Evolutionary conservation across 2,329 filamentous ascomycete genomes (phyloP).

Genomic region (Gaeumannomyces sp.): DNA sequence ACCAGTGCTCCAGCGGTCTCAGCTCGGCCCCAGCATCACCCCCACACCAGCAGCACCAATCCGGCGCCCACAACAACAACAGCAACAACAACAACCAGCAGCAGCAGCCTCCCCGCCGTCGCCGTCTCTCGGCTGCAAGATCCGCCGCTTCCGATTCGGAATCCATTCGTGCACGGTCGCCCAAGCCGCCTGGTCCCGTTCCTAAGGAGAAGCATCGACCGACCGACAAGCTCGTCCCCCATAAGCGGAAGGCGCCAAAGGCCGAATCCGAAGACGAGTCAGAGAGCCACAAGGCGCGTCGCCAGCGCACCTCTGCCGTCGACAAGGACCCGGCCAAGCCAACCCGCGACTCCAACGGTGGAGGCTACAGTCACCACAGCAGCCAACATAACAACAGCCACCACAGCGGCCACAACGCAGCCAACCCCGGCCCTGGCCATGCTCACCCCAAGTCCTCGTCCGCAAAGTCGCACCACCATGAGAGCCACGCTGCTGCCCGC

Average conservation of each 20-base stretch:
- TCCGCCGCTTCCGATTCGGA: slow-evolving; percentile 52
- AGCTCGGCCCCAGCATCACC: slow-evolving; percentile 55
- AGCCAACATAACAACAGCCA: slow-evolving; percentile 15
- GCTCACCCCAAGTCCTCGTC: slow-evolving; percentile 26
- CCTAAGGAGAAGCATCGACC: slow-evolving; percentile 38
- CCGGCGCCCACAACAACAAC: slow-evolving; percentile 19
- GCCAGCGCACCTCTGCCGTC: slow-evolving; percentile 43
- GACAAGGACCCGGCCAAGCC: slow-evolving; percentile 24
- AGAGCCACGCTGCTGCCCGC: slow-evolving; percentile 24
- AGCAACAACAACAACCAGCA: neutral
- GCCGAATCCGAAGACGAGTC: slow-evolving; percentile 53
- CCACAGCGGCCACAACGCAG: neutral
- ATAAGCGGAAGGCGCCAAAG: slow-evolving; percentile 49
- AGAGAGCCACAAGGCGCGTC: slow-evolving; percentile 47
- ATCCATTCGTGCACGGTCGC: slow-evolving; percentile 35
- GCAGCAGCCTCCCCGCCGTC: slow-evolving; percentile 24
- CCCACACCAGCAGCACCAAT: slow-evolving; percentile 31
- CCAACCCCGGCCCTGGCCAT: slow-evolving; percentile 3
- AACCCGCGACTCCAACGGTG: slow-evolving; percentile 26
- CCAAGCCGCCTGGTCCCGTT: slow-evolving; percentile 30
- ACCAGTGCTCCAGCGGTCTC: slow-evolving; percentile 45
- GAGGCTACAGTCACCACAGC: slow-evolving; percentile 24
- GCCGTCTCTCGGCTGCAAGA: slow-evolving; percentile 30
- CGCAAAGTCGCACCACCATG: slow-evolving; percentile 24
- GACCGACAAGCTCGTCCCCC: slow-evolving; percentile 38